A percentile compares a stretch with the other conserved stretches of the same genome.
phyloP scores from a whole-genome alignment of 345 rosid genomes.

The Ceriops tagal region DNA sequence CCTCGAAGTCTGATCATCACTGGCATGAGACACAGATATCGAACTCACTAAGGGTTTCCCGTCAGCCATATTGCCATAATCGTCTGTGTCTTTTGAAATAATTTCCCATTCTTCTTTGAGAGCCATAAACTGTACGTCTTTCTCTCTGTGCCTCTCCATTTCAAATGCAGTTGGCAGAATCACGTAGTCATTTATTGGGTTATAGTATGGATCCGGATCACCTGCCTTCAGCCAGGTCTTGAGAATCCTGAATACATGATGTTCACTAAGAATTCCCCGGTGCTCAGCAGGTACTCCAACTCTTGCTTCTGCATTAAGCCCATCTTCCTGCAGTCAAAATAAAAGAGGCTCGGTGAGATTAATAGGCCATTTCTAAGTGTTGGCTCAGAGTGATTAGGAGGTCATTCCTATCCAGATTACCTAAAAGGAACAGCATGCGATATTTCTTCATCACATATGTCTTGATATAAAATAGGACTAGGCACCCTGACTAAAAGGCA shows the following conservation, averaged over 20 bases:
- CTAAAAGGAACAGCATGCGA: no score
- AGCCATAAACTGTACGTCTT: constrained; percentile 68
- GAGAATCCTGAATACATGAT: constrained; percentile 76
- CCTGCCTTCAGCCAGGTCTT: constrained; percentile 90
- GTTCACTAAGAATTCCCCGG: constrained; percentile 82
- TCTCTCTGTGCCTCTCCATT: constrained; percentile 51
- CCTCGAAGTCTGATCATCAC: constrained; percentile 28
- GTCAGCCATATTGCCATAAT: constrained; percentile 11
- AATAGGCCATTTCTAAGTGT: no score
- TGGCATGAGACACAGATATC: constrained; percentile 46
- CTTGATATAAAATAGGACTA: no score
- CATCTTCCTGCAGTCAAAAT: constrained; percentile 60
- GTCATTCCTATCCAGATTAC: no score
- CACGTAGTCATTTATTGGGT: constrained; percentile 85
- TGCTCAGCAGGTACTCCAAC: constrained; percentile 95
- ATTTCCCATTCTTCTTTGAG: constrained; percentile 95
- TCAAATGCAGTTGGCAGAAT: constrained; percentile 72
- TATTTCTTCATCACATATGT: no score
- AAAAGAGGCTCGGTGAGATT: no score
- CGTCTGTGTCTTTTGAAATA: constrained; percentile 36
- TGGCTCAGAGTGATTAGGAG: no score
- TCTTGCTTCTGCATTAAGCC: constrained; percentile 86
- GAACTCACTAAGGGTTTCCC: constrained; percentile 43
- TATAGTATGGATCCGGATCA: constrained; percentile 72
- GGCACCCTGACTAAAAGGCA: no score